phyloP scores from a whole-genome alignment of 106 monocot species.

The Xerophyta viscosa region DNA sequence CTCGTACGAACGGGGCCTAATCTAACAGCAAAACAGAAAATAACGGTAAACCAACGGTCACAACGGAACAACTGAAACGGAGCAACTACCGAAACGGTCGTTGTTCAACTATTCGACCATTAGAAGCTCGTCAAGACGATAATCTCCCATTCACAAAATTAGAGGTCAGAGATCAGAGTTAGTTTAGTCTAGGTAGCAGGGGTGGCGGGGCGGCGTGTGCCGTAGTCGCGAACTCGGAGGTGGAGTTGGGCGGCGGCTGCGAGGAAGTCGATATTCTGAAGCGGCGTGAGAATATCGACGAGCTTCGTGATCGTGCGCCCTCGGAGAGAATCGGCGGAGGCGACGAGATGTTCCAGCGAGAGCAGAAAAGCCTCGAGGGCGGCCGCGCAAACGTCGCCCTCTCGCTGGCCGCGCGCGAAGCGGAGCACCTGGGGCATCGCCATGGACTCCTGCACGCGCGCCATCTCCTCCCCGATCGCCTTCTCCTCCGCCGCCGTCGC shows the following conservation, averaged over 20 bases:
- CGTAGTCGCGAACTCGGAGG: slow-evolving; percentile 5
- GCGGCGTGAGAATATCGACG: slow-evolving; percentile 10
- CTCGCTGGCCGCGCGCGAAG: slow-evolving; percentile 1
- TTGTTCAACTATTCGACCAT: too few relatives aligned
- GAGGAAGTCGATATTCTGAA: slow-evolving; percentile 16
- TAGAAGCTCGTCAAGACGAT: too few relatives aligned
- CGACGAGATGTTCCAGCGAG: not conserved
- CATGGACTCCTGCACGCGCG: slow-evolving; percentile 20
- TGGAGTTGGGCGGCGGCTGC: slow-evolving; percentile 6
- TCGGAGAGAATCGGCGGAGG: slow-evolving; percentile 7
- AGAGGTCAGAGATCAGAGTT: too few relatives aligned
- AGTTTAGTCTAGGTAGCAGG: too few relatives aligned
- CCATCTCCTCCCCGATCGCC: slow-evolving; percentile 10
- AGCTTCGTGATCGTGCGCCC: slow-evolving; percentile 1
- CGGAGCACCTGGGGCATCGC: slow-evolving; percentile 11
- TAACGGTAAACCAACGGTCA: too few relatives aligned
- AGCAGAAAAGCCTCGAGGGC: slow-evolving; percentile 1
- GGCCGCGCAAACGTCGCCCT: slow-evolving; percentile 3
- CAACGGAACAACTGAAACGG: too few relatives aligned
- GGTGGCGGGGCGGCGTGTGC: not conserved
- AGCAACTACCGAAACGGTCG: too few relatives aligned
- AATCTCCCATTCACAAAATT: too few relatives aligned
- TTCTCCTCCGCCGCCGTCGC: not conserved
- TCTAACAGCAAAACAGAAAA: too few relatives aligned
- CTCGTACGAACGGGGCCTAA: too few relatives aligned